Percentiles rank a stretch among this genome's conserved stretches.
phyloP scores from a whole-genome alignment of 169 alveolate genomes.

The Theileria luwenshuni region DNA sequence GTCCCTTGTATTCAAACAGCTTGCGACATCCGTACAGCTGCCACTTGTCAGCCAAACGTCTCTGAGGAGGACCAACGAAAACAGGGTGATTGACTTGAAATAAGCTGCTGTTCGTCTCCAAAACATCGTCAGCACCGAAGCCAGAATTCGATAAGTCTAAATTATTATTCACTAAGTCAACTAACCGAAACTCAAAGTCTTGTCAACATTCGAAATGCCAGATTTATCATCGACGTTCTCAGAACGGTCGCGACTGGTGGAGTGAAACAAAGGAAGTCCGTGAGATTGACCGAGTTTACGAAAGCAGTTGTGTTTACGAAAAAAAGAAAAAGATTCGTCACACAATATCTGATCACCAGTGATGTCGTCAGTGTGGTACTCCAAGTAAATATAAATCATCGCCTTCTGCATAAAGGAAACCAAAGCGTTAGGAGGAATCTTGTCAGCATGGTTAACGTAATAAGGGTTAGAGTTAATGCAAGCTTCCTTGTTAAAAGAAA shows the following conservation, averaged over 20 bases:
- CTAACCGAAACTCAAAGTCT: too few species aligned
- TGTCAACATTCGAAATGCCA: neutral
- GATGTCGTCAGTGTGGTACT: constrained; percentile 84
- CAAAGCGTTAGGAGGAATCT: constrained; percentile 85
- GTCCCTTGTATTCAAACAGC: constrained; percentile 34
- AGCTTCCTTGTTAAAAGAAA: constrained; percentile 83
- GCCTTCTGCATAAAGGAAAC: constrained; percentile 88
- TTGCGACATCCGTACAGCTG: constrained; percentile 46
- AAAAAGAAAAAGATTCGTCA: constrained; percentile 85
- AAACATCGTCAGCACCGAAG: constrained; percentile 9
- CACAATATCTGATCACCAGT: constrained; percentile 76
- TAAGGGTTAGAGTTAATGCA: constrained; percentile 79
- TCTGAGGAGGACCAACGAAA: constrained; percentile 65
- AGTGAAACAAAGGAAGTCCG: constrained; percentile 42
- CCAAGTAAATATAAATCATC: constrained; percentile 82
- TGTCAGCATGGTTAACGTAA: constrained; percentile 82
- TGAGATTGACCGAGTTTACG: constrained; percentile 51
- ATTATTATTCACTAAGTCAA: too few species aligned
- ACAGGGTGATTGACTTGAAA: constrained; percentile 29
- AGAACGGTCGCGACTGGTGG: constrained; percentile 1
- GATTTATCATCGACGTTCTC: neutral
- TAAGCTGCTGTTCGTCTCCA: constrained; percentile 23
- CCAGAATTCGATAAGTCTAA: constrained; percentile 16
- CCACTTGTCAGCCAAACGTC: constrained; percentile 62
- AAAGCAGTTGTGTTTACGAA: constrained; percentile 84